Percentiles rank a stretch among this genome's conserved stretches.
phyloP scores from a whole-genome alignment of 108 stramenopile species.

The Skeletonema marinoi region DNA sequence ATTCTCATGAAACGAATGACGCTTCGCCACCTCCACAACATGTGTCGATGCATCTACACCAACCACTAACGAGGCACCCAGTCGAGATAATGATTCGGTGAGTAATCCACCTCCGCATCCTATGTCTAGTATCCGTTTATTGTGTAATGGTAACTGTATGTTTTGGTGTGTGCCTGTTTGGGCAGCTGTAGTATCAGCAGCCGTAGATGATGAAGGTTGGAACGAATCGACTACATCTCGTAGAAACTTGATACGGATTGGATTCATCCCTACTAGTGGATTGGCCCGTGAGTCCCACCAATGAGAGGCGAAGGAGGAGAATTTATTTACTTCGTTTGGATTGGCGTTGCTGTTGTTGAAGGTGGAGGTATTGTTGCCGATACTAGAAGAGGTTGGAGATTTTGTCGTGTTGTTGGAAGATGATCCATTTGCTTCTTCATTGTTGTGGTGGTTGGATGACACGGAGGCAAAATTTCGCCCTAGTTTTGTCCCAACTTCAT shows the following conservation, averaged over 20 bases:
- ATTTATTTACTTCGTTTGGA: constrained; percentile 67
- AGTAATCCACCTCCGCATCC: constrained; percentile 95
- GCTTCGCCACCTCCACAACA: constrained; percentile 64
- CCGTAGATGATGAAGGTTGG: constrained; percentile 5
- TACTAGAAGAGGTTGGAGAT: neutral
- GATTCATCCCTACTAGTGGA: constrained; percentile 83
- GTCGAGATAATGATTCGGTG: constrained; percentile 81
- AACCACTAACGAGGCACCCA: constrained; percentile 80
- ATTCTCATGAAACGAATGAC: constrained; percentile 51
- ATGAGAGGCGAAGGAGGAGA: constrained; percentile 54
- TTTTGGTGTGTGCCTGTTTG: too few species aligned
- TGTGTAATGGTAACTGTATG: constrained; percentile 10
- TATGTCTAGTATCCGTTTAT: constrained; percentile 60
- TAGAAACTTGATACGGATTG: constrained; percentile 73
- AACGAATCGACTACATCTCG: constrained; percentile 10
- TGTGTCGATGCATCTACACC: constrained; percentile 80
- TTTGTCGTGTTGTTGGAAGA: neutral
- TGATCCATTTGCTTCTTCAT: neutral
- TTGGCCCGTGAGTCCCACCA: constrained; percentile 84
- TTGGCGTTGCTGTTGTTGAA: constrained; percentile 8
- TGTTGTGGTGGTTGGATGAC: neutral
- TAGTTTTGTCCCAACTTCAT: neutral
- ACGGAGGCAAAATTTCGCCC: neutral
- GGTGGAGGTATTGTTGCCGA: neutral
- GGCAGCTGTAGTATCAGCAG: neutral